Conservation (phyloP, 257 asterid species). For the Osmanthus fragrans region DNA sequence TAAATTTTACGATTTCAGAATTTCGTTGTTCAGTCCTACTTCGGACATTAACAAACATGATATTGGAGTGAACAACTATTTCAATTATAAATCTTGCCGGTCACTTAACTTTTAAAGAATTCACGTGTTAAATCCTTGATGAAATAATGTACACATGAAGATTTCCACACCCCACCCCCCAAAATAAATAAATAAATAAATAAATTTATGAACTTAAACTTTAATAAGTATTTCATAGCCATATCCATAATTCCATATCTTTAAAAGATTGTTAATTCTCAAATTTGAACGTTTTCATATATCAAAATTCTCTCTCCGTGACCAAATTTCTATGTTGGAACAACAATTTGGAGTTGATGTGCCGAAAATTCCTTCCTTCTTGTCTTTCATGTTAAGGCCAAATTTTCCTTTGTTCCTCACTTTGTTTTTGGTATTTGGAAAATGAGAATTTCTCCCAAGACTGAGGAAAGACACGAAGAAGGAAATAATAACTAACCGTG, state of each 20-base stretch:
- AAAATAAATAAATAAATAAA: too few species aligned
- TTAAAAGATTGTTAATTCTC: background rate
- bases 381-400: background rate
- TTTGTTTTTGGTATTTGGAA: background rate
- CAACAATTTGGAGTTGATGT: background rate
- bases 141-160: too few species aligned
- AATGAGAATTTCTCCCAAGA: background rate
- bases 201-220: background rate
- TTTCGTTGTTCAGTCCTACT: too few species aligned
- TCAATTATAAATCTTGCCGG: too few species aligned
- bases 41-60: too few species aligned
- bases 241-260: too few species aligned
- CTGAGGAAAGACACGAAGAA: background rate
- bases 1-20: too few species aligned
- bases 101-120: too few species aligned
- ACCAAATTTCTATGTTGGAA: background rate
- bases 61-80: too few species aligned
- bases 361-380: background rate
- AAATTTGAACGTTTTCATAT: background rate
- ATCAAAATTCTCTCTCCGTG: background rate
- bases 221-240: background rate
- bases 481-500: too few species aligned
- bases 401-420: background rate
- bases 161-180: too few species aligned
- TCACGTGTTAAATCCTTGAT: too few species aligned